Base-by-base conservation (phyloP, 2,329 filamentous ascomycete genomes). In the Gyromitra esculenta region DNA sequence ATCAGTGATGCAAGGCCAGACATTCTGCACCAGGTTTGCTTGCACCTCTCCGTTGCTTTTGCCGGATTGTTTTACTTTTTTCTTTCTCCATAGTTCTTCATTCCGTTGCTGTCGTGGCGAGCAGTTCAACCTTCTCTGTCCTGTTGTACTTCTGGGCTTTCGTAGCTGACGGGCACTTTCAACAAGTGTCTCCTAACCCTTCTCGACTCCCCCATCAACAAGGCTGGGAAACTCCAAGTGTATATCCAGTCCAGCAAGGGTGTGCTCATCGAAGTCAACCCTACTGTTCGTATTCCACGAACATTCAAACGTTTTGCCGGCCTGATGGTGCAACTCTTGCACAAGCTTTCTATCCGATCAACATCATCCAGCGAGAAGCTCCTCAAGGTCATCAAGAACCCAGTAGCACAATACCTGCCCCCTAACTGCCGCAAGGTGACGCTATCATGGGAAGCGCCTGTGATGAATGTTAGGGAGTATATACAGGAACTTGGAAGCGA, bases 271-370 rank as follows among this genome's bases (percentile, higher is more conserved):
- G 94, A 98, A 85, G 95, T 99, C 80, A 97, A 94, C 82, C 96
- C 96, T n/a, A 94, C 94, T 7, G 96, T 99, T 75, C 93, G 96
- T 82, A 98, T 99, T 80, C 96, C 96, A 65, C 91, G 96, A 84
- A 99, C 96, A 0, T 99, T 99, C 85, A 99, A 99, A 88, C 94
- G 96, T 52, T 99, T 99, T 82, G 96, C 96, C 59, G 96, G 96
- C 85, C 87, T 99, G 77, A 99, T 99, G 96, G 96, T 99, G 70
- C 96, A 99, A 85, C 88, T 99, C 48, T 89, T 99, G 57, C 96
- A 99, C 85, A 92, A 94, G 76, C 89, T 98, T 54, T 97, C 95
- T 56, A 99, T 99, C 82, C 91, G 96, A 80, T 97, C 95, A 50
- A 97, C 95, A 80, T 96, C 95, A 80, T 98, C 95, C 2, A 94